Evolutionary conservation across 2,329 filamentous ascomycete species (phyloP).

Genomic region (Pseudogymnoascus sp.): DNA sequence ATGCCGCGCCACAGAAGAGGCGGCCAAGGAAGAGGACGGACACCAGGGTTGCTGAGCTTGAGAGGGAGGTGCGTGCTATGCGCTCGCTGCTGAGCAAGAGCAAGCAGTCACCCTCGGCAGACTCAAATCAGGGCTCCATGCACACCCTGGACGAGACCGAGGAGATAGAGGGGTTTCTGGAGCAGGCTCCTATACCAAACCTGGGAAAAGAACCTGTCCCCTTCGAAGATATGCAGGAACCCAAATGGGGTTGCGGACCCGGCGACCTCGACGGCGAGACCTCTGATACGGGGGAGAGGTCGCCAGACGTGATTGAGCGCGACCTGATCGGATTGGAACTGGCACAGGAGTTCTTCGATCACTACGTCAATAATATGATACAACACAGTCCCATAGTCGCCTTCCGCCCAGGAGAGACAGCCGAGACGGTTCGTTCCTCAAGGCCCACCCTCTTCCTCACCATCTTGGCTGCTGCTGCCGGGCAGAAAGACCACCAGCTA

Average conservation of each 20-base stretch:
- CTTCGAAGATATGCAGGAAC: neutral
- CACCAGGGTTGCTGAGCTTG: conserved; percentile 34
- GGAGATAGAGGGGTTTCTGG: neutral
- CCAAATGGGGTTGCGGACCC: neutral
- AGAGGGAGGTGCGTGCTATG: conserved; percentile 33
- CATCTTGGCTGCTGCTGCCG: conserved; percentile 56
- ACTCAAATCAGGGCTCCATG: neutral
- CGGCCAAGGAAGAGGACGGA: conserved; percentile 36
- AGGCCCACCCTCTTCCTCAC: conserved; percentile 63
- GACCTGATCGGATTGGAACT: conserved; percentile 48
- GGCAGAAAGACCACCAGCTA: conserved; percentile 35
- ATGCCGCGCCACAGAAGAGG: conserved; percentile 31
- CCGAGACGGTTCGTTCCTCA: conserved; percentile 43
- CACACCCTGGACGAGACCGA: conserved; percentile 7
- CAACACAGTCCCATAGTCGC: conserved; percentile 53
- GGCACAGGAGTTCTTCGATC: conserved; percentile 45
- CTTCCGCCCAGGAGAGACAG: conserved; percentile 44
- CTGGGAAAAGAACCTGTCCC: neutral
- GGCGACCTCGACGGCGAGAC: conserved; percentile 14
- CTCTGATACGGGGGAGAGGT: neutral
- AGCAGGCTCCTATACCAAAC: neutral
- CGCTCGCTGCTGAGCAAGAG: conserved; percentile 27
- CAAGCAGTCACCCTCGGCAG: neutral
- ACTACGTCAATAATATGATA: conserved; percentile 50
- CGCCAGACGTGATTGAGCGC: conserved; percentile 41